Evolutionary conservation across 2,329 filamentous ascomycete species (phyloP).

Genomic region (Talaromyces sp.): DNA sequence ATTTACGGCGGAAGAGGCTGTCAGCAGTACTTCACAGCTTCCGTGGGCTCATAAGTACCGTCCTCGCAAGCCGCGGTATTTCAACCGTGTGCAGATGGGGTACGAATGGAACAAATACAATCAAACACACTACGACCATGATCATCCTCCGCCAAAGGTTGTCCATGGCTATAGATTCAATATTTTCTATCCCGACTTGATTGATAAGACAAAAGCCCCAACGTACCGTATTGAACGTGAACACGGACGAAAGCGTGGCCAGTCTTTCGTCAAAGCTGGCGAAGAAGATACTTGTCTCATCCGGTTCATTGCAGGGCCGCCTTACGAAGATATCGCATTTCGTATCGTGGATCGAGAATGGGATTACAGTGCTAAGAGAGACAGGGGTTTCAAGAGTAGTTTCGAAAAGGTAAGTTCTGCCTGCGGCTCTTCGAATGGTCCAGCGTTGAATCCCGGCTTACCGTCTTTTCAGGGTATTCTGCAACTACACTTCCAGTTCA

Average conservation of each 20-base stretch:
- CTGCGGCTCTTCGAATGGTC: neutral
- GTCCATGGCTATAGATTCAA: slow-evolving; percentile 99
- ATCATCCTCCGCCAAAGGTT: slow-evolving; percentile 95
- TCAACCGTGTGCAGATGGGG: slow-evolving; percentile 97
- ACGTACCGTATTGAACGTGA: slow-evolving; percentile 96
- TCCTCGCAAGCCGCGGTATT: slow-evolving; percentile 89
- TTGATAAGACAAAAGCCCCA: slow-evolving; percentile 89
- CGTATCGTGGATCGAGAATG: slow-evolving; percentile 97
- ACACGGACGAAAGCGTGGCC: slow-evolving; percentile 78
- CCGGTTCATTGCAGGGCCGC: slow-evolving; percentile 87
- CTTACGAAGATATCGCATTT: slow-evolving; percentile 96
- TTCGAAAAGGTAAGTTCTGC: slow-evolving; percentile 82
- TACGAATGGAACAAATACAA: slow-evolving; percentile 99
- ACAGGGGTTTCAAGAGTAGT: slow-evolving; percentile 90
- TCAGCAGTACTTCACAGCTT: slow-evolving; percentile 59
- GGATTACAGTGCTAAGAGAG: slow-evolving; percentile 95
- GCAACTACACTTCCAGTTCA: slow-evolving; percentile 97
- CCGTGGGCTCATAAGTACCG: slow-evolving; percentile 80
- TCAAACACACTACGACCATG: slow-evolving; percentile 97
- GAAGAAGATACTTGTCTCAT: slow-evolving; percentile 97
- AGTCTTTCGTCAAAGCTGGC: slow-evolving; percentile 87
- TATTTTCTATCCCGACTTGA: slow-evolving; percentile 95
- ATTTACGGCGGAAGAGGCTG: slow-evolving; percentile 81
- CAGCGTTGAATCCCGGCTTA: slow-evolving; percentile 13
- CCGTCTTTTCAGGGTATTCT: slow-evolving; percentile 66